Conservation (phyloP, 164 flowering plant species). For the Sextonia rubra region DNA sequence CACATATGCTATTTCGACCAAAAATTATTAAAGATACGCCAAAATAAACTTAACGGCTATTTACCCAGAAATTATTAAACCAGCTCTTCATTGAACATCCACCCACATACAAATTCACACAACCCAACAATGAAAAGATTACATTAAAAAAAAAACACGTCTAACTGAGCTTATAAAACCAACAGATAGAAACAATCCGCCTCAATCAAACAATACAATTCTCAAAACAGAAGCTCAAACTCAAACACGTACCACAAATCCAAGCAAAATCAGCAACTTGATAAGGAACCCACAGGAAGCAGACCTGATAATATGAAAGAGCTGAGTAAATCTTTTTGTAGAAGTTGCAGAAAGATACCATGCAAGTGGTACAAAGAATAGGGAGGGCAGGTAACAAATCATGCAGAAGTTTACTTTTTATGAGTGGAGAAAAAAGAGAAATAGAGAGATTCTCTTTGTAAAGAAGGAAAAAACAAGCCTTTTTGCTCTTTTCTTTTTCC, state of each 20-base stretch:
- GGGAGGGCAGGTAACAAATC: neutral
- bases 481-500: neutral
- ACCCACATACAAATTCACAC: conserved; percentile 6
- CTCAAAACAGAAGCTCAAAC: neutral
- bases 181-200: conserved; percentile 10
- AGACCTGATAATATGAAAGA: neutral
- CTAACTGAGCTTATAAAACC: conserved; percentile 7
- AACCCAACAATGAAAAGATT: neutral
- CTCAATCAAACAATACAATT: neutral
- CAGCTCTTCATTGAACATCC: neutral
- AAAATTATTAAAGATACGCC: neutral
- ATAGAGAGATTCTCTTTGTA: neutral
- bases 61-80: conserved; percentile 4
- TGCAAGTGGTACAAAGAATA: neutral
- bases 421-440: neutral
- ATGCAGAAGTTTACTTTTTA: neutral
- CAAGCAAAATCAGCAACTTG: neutral
- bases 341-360: neutral
- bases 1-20: neutral
- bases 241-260: neutral
- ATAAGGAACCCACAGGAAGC: neutral
- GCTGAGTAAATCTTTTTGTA: neutral
- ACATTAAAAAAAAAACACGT: neutral
- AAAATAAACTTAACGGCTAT: neutral
- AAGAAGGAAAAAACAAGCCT: neutral